phyloP scores from a whole-genome alignment of 352 stramenopile genomes.

The Globisporangium radiosum region DNA sequence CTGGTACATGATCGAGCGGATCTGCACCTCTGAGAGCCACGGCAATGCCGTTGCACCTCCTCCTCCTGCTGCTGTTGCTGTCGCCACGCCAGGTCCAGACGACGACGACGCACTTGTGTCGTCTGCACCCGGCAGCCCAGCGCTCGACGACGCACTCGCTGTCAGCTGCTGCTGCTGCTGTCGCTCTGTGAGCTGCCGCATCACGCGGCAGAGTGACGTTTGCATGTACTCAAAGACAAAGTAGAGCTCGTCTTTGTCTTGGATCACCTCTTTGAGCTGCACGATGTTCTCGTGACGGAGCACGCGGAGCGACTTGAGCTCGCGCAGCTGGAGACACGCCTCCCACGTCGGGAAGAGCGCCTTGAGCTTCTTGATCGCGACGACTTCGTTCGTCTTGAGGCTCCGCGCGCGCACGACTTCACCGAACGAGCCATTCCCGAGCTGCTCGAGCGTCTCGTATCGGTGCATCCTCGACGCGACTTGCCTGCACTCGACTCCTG shows the following conservation, averaged over 20 bases:
- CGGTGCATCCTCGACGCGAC: slow-evolving; percentile 61
- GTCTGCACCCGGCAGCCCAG: neutral
- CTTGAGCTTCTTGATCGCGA: slow-evolving; percentile 87
- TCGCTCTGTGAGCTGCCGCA: slow-evolving; percentile 29
- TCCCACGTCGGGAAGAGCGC: slow-evolving; percentile 74
- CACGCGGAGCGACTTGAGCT: slow-evolving; percentile 71
- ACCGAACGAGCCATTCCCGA: slow-evolving; percentile 93
- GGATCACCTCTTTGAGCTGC: slow-evolving; percentile 80
- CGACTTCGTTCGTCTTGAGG: slow-evolving; percentile 86
- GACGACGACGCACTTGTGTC: neutral
- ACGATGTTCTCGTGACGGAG: slow-evolving; percentile 82
- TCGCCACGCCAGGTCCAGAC: too few species aligned
- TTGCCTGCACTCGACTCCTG: neutral
- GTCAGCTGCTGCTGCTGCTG: slow-evolving; percentile 14
- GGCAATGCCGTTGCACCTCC: neutral
- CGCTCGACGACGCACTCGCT: neutral
- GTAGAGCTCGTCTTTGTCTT: slow-evolving; percentile 83
- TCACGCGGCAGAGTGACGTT: slow-evolving; percentile 68
- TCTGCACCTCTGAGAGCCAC: slow-evolving; percentile 56
- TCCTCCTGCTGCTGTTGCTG: slow-evolving; percentile 1
- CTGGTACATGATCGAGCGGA: slow-evolving; percentile 74
- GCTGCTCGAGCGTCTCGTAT: slow-evolving; percentile 88
- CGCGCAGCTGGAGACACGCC: slow-evolving; percentile 72
- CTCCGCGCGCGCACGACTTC: slow-evolving; percentile 90
- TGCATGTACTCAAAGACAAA: slow-evolving; percentile 89